These are phyloP conservation scores for Vinca major DNA, from an alignment of 305 asterid species.

Conservation along the genomic window DNA sequence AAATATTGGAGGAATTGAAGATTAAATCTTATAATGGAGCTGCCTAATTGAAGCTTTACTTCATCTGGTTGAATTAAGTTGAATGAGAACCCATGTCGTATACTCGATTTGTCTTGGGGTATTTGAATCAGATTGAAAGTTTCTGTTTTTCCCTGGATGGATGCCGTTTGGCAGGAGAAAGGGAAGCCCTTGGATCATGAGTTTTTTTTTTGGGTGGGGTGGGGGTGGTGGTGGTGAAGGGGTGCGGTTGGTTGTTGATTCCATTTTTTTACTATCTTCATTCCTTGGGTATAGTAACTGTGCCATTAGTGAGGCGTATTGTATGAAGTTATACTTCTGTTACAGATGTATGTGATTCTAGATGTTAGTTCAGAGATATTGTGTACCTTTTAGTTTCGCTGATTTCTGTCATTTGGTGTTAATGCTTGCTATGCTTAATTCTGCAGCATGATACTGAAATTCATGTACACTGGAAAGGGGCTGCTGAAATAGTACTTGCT, in stretches of 20 bases:
- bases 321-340: background rate
- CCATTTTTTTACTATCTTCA: background rate
- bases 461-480: conserved; percentile 94
- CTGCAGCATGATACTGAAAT: conserved; percentile 57
- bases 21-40: too few relatives aligned
- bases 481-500: conserved; percentile 84
- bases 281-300: background rate
- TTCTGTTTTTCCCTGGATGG: background rate
- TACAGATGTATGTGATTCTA: background rate
- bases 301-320: background rate
- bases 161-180: background rate
- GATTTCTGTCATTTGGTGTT: background rate
- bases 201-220: background rate
- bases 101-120: background rate
- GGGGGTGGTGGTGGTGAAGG: background rate
- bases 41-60: background rate
- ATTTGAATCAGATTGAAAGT: background rate
- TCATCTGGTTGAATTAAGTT: background rate
- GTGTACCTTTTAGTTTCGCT: background rate
- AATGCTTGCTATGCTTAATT: conserved; percentile 12
- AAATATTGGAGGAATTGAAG: background rate
- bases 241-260: too few relatives aligned
- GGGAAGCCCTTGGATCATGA: background rate
- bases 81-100: background rate
- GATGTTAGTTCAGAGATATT: background rate